Conservation (phyloP, 2,329 filamentous ascomycete genomes). For the Ophiocordyceps robertsii region DNA sequence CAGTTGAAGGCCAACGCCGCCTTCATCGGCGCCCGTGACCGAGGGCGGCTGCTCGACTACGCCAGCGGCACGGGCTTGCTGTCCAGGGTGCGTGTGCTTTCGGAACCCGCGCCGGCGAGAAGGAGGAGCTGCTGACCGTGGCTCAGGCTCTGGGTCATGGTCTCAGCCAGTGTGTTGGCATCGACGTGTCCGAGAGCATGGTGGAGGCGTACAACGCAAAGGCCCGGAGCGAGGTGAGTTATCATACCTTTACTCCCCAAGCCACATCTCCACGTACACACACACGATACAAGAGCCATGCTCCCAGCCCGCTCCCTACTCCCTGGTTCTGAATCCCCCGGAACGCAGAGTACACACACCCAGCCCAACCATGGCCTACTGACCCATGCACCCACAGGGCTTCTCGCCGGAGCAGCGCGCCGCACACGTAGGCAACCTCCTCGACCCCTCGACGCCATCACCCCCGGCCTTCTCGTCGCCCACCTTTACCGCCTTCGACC, state of each 20-base stretch:
- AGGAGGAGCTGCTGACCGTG: neutral
- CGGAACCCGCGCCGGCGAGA: neutral
- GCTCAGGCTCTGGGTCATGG: slow-evolving; percentile 9
- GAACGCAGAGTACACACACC: too few relatives aligned
- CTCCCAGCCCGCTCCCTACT: too few relatives aligned
- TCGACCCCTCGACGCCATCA: slow-evolving; percentile 28
- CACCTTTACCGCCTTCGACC: slow-evolving; percentile 57
- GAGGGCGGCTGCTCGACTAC: slow-evolving; percentile 54
- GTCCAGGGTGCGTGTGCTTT: slow-evolving; percentile 37
- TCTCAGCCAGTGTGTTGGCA: slow-evolving; percentile 44
- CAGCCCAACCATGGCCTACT: too few relatives aligned
- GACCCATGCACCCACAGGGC: slow-evolving; percentile 22
- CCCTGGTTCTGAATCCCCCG: too few relatives aligned
- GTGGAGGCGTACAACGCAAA: slow-evolving; percentile 51
- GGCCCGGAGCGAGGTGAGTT: slow-evolving; percentile 36
- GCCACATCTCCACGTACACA: too few relatives aligned
- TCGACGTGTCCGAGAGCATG: slow-evolving; percentile 63
- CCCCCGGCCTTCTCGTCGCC: slow-evolving; percentile 42
- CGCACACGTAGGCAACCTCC: slow-evolving; percentile 45
- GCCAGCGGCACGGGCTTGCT: slow-evolving; percentile 60
- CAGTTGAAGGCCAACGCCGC: slow-evolving; percentile 37
- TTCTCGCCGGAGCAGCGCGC: slow-evolving; percentile 37
- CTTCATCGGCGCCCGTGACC: slow-evolving; percentile 43
- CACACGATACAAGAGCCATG: too few relatives aligned
- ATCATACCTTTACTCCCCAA: too few relatives aligned